Base-by-base conservation (phyloP, 805 yeast species). In the Limtongozyma cylindracea region DNA sequence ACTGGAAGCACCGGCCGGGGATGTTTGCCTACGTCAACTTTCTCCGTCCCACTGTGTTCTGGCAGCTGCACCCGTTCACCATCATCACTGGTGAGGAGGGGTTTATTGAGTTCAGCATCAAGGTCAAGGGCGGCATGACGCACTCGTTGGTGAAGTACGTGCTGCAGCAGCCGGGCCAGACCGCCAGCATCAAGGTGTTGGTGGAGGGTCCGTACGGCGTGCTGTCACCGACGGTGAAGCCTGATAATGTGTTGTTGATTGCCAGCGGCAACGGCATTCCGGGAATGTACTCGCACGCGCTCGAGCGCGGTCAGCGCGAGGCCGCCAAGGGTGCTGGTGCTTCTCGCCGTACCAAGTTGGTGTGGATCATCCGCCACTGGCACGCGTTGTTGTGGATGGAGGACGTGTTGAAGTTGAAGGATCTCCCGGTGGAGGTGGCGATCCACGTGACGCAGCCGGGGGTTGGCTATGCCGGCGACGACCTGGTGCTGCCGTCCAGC, bases 61-160 rank as follows among this genome's bases (percentile, higher is more conserved):
- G 69, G 62, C 69, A 68, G 31, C 63, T 74, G 1, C 77, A 68
- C 37, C 78, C 78, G 3, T 68, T 68, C 30, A 64, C 74, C 0
- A 39, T 47, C n/a, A 26, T 41, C 3, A n/a, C 43, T 2, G 39
- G 45, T 20, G 43, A 45, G 8, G 43, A 48, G 11, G 50, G 47
- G 27, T 39, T 53, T 25, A 34, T 61, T 6, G 41, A 47, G 2
- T 41, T 60, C 22, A 53, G 46, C 30, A 49, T 61, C 31, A 61
- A 57, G 33, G 55, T 53, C 11, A 62, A 63, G 37, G 51, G 50
- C 10, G 78, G 77, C 26, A 38, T 63, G 23, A 65, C 77, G 10
- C 49, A 38, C 23, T 32, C 37, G 11, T 33, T 62, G 19, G 50
- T 47, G 23, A 21, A 34, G 17, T 29, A 36, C 33, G 26, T 47